Evolutionary conservation across 352 stramenopile genomes (phyloP), one percentile per base, ranked within the genome.

Genomic region (Pythium aquatile): DNA sequence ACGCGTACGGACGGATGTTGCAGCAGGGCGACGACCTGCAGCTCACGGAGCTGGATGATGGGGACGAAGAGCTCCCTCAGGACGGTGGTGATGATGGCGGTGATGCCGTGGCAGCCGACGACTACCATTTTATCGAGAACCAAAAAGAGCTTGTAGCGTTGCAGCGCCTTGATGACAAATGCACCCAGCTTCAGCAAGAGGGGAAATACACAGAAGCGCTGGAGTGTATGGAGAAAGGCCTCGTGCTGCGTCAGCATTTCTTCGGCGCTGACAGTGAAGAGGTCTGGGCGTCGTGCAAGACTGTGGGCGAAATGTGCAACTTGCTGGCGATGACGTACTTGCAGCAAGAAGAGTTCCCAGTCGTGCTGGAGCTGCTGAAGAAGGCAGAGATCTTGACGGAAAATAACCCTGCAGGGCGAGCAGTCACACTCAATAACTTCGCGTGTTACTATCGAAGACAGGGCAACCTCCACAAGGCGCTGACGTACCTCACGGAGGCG

Each of bases 241-340:
- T 98, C 6, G 91, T 98, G 28, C 68, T 98, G 53, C 75, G 93
- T 9, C 93, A 98, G 76, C 91, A 98, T 60, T 97, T 98, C 66
- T 98, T 97, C 52, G 93, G 93, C 7, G 80, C 83, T 24, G 91
- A 96, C 28, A 97, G 89, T 33, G 79, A 97, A 32, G 85, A 98
- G 61, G 91, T 98, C 2, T 93, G 87, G 78, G 64, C 68, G 5
- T 90, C 87, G 4, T 98, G 94, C 75, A 93, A 93, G 68, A 97
- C 90, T 0, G 87, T 98, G 7, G 92, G 91, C n/a, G 92, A 98
- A 66, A 97, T 98, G 87, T 98, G 91, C 77, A 98, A 98, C 72
- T 69, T 98, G 24, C 77, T 98, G 20, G 92, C 94, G 8, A 98
- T 98, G 94, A 98, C 87, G n/a, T 98, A 97, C 59, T 65, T 98